Conservation (phyloP, 140 eudicot species). For the Ambrosia hybrid region DNA sequence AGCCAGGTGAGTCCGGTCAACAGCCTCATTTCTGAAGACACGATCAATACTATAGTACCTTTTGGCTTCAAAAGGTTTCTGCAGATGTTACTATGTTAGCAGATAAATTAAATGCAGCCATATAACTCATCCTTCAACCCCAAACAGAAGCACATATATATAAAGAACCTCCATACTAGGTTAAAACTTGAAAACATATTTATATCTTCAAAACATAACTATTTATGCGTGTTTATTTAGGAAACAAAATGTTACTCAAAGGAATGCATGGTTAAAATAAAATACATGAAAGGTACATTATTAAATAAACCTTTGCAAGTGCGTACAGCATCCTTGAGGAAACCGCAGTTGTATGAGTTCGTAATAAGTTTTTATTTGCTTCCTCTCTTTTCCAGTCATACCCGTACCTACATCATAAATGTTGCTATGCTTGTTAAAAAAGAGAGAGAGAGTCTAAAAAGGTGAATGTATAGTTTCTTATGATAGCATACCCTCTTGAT, state of each 20-base stretch:
- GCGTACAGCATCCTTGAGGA: conserved; percentile 90
- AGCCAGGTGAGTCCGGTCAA: conserved; percentile 93
- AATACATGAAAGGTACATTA: neutral
- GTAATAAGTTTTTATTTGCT: conserved; percentile 83
- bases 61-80: conserved; percentile 79
- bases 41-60: conserved; percentile 80
- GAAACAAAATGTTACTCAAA: neutral
- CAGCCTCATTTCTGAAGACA: conserved; percentile 98
- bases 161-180: conserved; percentile 8
- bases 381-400: conserved; percentile 97
- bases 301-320: conserved; percentile 73
- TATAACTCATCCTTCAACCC: neutral
- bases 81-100: conserved; percentile 21
- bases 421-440: conserved; percentile 11
- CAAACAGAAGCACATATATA: conserved; percentile 13
- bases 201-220: neutral
- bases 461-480: neutral
- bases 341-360: conserved; percentile 99
- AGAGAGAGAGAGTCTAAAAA: neutral
- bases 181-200: neutral
- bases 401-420: conserved; percentile 56
- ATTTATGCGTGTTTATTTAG: neutral
- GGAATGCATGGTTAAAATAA: neutral
- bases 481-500: conserved; percentile 72
- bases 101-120: conserved; percentile 10